These are phyloP conservation scores for Dichotomocladium elegans DNA, from an alignment of 371 early-diverging fungal species.

Conservation along the genomic window DNA sequence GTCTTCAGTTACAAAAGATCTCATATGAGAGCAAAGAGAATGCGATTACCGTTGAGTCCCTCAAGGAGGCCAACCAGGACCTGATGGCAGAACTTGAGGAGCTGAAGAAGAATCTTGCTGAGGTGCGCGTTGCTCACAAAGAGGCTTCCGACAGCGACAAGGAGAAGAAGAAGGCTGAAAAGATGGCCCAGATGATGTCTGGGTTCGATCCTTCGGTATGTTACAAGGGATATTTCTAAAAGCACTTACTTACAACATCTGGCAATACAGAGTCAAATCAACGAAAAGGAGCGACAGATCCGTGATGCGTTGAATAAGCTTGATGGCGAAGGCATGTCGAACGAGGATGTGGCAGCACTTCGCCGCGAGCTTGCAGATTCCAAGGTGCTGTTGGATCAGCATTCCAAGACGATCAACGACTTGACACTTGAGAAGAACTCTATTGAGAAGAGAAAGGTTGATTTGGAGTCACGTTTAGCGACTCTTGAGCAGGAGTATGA, in stretches of 20 bases:
- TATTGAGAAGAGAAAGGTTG: slow-evolving; percentile 60
- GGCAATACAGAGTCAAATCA: slow-evolving; percentile 47
- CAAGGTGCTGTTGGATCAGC: slow-evolving; percentile 62
- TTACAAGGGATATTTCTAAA: not conserved
- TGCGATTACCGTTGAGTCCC: slow-evolving; percentile 73
- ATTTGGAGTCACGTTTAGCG: slow-evolving; percentile 70
- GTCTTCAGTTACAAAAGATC: slow-evolving; percentile 79
- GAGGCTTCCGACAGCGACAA: slow-evolving; percentile 56
- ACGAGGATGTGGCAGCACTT: slow-evolving; percentile 67
- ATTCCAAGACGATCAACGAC: slow-evolving; percentile 63
- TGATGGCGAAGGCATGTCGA: slow-evolving; percentile 22
- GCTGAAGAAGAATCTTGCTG: slow-evolving; percentile 56
- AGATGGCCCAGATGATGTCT: slow-evolving; percentile 86
- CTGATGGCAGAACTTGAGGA: slow-evolving; percentile 62
- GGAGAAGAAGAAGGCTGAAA: slow-evolving; percentile 76
- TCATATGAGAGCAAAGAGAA: slow-evolving; percentile 84
- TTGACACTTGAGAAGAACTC: slow-evolving; percentile 61
- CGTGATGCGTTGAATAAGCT: slow-evolving; percentile 67
- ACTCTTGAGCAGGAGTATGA: slow-evolving; percentile 86
- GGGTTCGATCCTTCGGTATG: slow-evolving; percentile 77
- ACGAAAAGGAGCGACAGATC: slow-evolving; percentile 75
- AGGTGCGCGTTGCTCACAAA: slow-evolving; percentile 49
- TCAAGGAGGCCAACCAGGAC: slow-evolving; percentile 80
- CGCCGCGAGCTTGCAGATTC: slow-evolving; percentile 77
- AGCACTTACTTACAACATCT: not conserved